Base-by-base conservation (phyloP, 495 filamentous ascomycete genomes). In the Gamarada debralockiae region DNA sequence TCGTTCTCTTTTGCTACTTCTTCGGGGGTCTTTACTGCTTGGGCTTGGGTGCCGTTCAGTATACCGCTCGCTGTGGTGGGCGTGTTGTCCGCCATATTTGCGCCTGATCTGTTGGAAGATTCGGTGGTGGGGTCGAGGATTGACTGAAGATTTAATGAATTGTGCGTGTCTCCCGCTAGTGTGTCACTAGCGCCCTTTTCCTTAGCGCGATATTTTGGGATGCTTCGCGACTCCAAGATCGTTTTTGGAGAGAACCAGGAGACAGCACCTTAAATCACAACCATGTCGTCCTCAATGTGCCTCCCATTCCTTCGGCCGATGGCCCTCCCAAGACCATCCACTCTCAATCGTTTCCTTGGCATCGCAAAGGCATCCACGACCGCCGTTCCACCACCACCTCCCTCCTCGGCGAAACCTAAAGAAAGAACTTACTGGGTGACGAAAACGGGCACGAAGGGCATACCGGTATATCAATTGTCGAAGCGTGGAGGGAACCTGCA, bases 401-500 rank as follows among this genome's bases (percentile, higher is more conserved):
- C 66, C 50, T 59, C 70, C 55, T 64, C 65, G 51, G 71, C 69
- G 36, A 20, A 8, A 27, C 41, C 40, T 18, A 17, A 15, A 9
- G 21, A 20, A 23, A 74, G 77, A 36, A 78, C 83, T 18, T 98
- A 92, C 77, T 81, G 82, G 55, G 76, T 98, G 48, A 70, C 73
- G 46, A 86, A 87, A 42, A 92, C 89, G 5, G 66, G 61, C 8
- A 83, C 81, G 18, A 81, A 85, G 48, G 80, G 91, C 57, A 69
- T 90, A 2, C 83, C 90, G 12, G 79, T 97, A n/a, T 98, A 98
- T 67, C 70, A 83, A 3, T 69, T 81, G 47, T 67, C 68, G 49
- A 92, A 92, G 69, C 75, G 81, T 17, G 90, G 89, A 21, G 90
- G 92, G 2, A 95, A 87, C 51, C 72, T 83, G 57, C 80, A 84